These are phyloP conservation scores for Cladophialophora exuberans DNA, from an alignment of 2,329 filamentous ascomycete genomes.

Conservation along the genomic window DNA sequence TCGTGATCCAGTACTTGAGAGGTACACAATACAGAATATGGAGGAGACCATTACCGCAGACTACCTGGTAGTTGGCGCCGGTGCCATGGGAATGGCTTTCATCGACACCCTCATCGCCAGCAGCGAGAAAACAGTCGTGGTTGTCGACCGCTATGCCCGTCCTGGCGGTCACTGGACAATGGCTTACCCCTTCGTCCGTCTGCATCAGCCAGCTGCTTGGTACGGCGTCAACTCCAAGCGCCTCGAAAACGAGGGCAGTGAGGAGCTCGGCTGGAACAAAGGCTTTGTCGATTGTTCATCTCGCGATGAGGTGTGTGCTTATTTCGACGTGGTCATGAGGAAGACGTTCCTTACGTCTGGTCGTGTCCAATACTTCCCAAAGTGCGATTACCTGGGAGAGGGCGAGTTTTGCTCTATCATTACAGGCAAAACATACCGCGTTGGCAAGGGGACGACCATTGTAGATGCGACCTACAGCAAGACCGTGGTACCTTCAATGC, in stretches of 20 bases:
- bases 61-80: slow-evolving; percentile 14
- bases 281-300: slow-evolving; percentile 1
- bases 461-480: slow-evolving; percentile 14
- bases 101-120: slow-evolving; percentile 15
- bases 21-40: neutral
- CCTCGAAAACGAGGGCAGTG: slow-evolving; percentile 7
- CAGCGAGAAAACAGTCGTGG: slow-evolving; percentile 4
- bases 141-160: slow-evolving; percentile 15
- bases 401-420: slow-evolving; percentile 11
- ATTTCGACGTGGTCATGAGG: slow-evolving; percentile 11
- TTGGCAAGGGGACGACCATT: slow-evolving; percentile 7
- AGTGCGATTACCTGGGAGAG: slow-evolving; percentile 6
- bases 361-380: slow-evolving; percentile 11
- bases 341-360: slow-evolving; percentile 10
- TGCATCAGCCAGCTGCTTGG: slow-evolving; percentile 6
- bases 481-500: slow-evolving; percentile 13
- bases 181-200: slow-evolving; percentile 13
- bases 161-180: slow-evolving; percentile 15
- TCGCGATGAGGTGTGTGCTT: slow-evolving; percentile 12
- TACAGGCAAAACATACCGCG: slow-evolving; percentile 11
- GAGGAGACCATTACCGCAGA: slow-evolving; percentile 3
- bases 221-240: slow-evolving; percentile 16
- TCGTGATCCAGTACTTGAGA: neutral
- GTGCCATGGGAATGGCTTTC: slow-evolving; percentile 17
- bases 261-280: slow-evolving; percentile 15